A percentile compares a stretch with the other conserved stretches of the same genome.
phyloP scores from a whole-genome alignment of 164 flowering plant species.

The Piper betle region DNA sequence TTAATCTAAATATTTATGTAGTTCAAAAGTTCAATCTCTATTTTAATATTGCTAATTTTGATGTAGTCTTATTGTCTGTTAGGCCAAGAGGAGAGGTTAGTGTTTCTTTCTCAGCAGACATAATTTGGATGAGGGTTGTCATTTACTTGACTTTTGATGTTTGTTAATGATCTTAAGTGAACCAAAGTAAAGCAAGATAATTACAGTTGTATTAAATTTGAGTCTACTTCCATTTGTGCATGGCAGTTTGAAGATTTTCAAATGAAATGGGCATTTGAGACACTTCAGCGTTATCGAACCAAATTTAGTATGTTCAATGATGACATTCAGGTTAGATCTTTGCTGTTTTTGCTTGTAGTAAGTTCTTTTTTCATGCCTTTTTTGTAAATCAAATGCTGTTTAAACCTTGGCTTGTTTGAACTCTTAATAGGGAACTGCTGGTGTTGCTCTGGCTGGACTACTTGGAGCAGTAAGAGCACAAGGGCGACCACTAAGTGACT shows the following conservation, averaged over 20 bases:
- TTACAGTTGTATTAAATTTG: no score
- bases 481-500: constrained; percentile 76
- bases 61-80: no score
- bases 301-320: constrained; percentile 97
- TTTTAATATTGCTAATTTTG: no score
- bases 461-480: constrained; percentile 96
- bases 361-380: not conserved
- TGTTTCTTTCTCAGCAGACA: not conserved
- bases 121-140: not conserved
- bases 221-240: not conserved
- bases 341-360: not conserved
- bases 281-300: constrained; percentile 74
- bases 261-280: constrained; percentile 99
- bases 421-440: constrained; percentile 85
- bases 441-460: constrained; percentile 96
- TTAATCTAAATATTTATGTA: no score
- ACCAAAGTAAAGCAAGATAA: no score
- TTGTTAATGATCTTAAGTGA: not conserved
- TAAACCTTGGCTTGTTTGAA: not conserved
- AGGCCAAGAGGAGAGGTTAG: no score
- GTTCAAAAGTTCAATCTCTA: no score
- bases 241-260: constrained; percentile 96
- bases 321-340: constrained; percentile 73
- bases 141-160: constrained; percentile 1
- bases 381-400: not conserved